Conservation (phyloP, 768 basidiomycete genomes). For the Podaxis carcinomalis region DNA sequence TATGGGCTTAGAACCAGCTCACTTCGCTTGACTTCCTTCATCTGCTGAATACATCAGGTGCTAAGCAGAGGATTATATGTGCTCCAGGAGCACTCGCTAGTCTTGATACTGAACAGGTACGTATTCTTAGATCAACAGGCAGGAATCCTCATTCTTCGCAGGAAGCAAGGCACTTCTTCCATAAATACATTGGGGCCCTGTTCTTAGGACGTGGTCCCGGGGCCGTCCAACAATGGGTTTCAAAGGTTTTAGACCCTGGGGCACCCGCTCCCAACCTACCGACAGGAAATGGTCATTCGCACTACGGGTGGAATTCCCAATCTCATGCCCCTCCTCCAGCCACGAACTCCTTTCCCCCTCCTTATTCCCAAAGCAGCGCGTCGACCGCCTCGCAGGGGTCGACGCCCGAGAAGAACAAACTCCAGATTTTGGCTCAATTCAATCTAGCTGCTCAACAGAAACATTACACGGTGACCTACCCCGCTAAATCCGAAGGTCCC, state of each 20-base stretch:
- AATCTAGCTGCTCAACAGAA: conserved; percentile 51
- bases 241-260: not conserved
- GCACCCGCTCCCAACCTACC: not conserved
- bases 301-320: not conserved
- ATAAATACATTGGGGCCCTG: not conserved
- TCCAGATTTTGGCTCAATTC: conserved; percentile 36
- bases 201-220: not conserved
- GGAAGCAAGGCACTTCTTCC: not conserved
- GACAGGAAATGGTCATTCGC: not conserved
- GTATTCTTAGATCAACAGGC: not conserved
- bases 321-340: not conserved
- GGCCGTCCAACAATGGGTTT: not conserved
- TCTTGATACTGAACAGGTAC: not conserved
- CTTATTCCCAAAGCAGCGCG: not conserved
- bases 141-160: not conserved
- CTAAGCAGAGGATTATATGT: not conserved
- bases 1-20: not conserved
- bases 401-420: conserved; percentile 17
- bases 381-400: not conserved
- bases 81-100: not conserved
- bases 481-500: conserved; percentile 38
- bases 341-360: not conserved
- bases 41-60: not conserved
- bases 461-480: conserved; percentile 38
- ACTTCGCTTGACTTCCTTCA: not conserved